phyloP scores from a whole-genome alignment of 2,329 filamentous ascomycete genomes.

The Pestalotiopsis sp. region DNA sequence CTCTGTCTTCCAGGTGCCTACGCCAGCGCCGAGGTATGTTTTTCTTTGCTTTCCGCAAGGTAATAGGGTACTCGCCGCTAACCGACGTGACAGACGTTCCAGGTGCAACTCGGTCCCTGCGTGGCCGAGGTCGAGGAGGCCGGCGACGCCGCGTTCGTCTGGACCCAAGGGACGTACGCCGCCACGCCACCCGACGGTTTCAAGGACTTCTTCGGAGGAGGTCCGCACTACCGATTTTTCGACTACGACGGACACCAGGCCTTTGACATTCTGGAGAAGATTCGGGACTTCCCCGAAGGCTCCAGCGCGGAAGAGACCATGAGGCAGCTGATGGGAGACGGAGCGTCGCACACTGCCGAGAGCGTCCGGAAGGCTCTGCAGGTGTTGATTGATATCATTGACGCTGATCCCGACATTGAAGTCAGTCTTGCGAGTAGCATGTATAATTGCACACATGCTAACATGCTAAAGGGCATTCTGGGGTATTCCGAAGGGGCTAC shows the following conservation, averaged over 20 bases:
- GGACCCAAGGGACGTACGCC: conserved; percentile 16
- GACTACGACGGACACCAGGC: conserved; percentile 19
- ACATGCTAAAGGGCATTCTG: conserved; percentile 7
- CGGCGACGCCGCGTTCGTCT: conserved; percentile 14
- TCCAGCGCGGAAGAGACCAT: conserved; percentile 17
- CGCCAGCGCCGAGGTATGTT: conserved; percentile 28
- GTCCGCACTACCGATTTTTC: conserved; percentile 21
- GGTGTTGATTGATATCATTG: conserved; percentile 16
- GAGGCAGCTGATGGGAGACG: conserved; percentile 10
- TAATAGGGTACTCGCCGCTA: neutral
- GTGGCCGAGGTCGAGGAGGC: conserved; percentile 13
- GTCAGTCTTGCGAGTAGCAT: neutral
- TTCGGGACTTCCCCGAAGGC: conserved; percentile 15
- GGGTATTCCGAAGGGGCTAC: conserved; percentile 19
- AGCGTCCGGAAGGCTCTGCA: conserved; percentile 13
- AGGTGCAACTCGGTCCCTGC: conserved; percentile 16
- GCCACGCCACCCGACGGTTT: conserved; percentile 20
- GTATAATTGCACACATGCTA: neutral
- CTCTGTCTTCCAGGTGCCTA: conserved; percentile 33
- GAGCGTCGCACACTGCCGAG: neutral
- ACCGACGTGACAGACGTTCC: conserved; percentile 15
- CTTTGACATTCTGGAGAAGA: conserved; percentile 11
- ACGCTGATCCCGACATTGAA: conserved; percentile 20
- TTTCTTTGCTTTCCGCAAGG: neutral
- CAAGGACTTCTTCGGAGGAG: conserved; percentile 22